Base-by-base conservation (phyloP, 129 eudicot species). In the Pittosporum tobira region DNA sequence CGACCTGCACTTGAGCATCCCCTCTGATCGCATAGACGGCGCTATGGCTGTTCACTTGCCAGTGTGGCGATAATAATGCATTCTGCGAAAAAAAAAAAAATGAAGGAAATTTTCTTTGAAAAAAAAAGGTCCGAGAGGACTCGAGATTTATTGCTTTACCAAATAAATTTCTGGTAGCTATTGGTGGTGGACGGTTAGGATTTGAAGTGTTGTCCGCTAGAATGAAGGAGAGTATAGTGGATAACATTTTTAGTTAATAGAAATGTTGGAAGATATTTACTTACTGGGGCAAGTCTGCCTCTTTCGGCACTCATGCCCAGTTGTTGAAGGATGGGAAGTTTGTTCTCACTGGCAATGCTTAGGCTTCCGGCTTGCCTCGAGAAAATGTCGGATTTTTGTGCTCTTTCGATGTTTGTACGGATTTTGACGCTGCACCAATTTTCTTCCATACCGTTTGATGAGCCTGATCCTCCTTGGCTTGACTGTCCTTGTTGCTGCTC, bases 221-320 rank as follows among this genome's bases (percentile, higher is more conserved):
- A 42, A 14, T 9, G 4, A 42, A 14, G 19, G 19, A 48, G 15
- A 48, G 9, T n/a, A 48, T 3, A 48, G 10, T 48, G 21, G 23
- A 48, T n/a, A n/a, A n/a, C n/a, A n/a, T n/a, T n/a, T 40, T 16
- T 2, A 2, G 9, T 10, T 12, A 7, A 40, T 10, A 15, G 11
- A 15, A 40, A 40, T 0, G 14, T 1, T 2, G 16, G 22, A 5
- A 31, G 22, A 36, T 29, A 20, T 22, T 14, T 46, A n/a, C n/a
- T n/a, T 74, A 78, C 84, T 66, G 70, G 80, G 54, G 43, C 72
- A 42, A 81, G 77, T 70, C 67, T 48, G 22, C 96, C 94, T 71
- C 74, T 84, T 51, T 78, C 89, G 7, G 88, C 84, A 59, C 87
- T 79, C 63, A 84, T 16, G 72, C 79, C 89, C 65, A 88, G 23